A percentile compares a stretch with the other conserved stretches of the same genome.
Evolutionary conservation across 805 yeast genomes (phyloP).

Genomic region (Barnettozyma sp.): DNA sequence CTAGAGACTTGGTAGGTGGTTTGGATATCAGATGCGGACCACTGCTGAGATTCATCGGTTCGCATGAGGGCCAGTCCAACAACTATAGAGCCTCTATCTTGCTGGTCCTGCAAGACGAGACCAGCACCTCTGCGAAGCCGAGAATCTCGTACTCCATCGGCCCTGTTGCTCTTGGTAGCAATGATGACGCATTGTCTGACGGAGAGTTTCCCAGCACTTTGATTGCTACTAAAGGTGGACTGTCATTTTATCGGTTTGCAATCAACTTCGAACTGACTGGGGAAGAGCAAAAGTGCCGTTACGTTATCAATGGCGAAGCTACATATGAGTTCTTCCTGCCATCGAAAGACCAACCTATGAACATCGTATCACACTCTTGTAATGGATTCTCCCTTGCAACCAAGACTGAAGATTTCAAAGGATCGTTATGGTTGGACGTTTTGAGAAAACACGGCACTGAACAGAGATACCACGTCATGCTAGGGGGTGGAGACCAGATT

Average conservation of each 20-base stretch:
- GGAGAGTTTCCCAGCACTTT: slow-evolving; percentile 44
- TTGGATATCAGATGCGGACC: slow-evolving; percentile 70
- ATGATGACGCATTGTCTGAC: slow-evolving; percentile 10
- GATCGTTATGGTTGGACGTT: slow-evolving; percentile 85
- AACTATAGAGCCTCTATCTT: slow-evolving; percentile 65
- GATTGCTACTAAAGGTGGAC: slow-evolving; percentile 39
- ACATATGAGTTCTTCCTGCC: slow-evolving; percentile 69
- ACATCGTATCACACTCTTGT: slow-evolving; percentile 77
- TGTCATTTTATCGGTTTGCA: slow-evolving; percentile 59
- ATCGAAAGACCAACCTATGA: slow-evolving; percentile 57
- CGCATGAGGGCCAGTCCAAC: slow-evolving; percentile 41
- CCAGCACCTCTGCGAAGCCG: slow-evolving; percentile 33
- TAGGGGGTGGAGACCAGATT: slow-evolving; percentile 97
- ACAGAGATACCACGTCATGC: slow-evolving; percentile 80
- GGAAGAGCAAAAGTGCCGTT: slow-evolving; percentile 57
- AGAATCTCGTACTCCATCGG: slow-evolving; percentile 23
- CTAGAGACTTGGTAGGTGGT: slow-evolving; percentile 15
- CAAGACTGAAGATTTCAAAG: slow-evolving; percentile 58
- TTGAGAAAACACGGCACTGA: slow-evolving; percentile 51
- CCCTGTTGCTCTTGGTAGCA: slow-evolving; percentile 21
- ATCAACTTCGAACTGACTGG: slow-evolving; percentile 42
- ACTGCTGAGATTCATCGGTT: slow-evolving; percentile 57
- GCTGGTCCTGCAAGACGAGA: slow-evolving; percentile 42
- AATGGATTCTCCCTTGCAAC: slow-evolving; percentile 81
- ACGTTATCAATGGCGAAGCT: slow-evolving; percentile 45